Percentiles rank a stretch among this genome's conserved stretches.
These are phyloP conservation scores for Scedosporium minutisporum DNA, from an alignment of 2,329 filamentous ascomycete species.

Conservation along the genomic window DNA sequence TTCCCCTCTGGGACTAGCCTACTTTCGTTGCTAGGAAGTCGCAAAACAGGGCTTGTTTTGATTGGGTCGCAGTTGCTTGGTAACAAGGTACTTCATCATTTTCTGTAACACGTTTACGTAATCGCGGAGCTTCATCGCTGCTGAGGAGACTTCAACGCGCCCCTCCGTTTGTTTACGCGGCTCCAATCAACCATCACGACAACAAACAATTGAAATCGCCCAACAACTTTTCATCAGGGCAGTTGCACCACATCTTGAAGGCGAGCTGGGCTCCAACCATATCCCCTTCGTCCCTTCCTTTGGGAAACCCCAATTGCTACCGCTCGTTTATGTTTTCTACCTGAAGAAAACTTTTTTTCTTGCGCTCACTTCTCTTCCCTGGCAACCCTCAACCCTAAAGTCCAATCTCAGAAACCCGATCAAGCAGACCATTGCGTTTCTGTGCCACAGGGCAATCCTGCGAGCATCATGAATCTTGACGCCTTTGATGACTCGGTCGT, in stretches of 20 bases:
- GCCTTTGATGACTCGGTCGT: conserved; percentile 38
- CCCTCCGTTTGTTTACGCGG: conserved; percentile 5
- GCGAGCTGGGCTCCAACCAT: conserved; percentile 3
- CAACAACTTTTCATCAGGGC: background rate
- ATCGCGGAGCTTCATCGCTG: background rate
- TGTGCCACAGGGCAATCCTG: background rate
- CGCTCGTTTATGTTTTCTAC: background rate
- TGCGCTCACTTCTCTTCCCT: background rate
- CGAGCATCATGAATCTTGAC: conserved; percentile 42
- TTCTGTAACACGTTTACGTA: conserved; percentile 1
- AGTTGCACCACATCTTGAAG: background rate
- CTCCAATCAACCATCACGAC: background rate
- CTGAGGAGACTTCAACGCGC: conserved; percentile 1
- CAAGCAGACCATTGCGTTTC: background rate
- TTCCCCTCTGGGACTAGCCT: no score
- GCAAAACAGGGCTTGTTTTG: no score
- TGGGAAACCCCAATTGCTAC: background rate
- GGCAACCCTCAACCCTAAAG: background rate
- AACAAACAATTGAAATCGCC: background rate
- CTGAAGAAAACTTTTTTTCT: background rate
- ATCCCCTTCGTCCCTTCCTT: background rate
- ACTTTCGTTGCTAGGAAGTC: no score
- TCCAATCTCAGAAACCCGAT: background rate
- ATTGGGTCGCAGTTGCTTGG: background rate
- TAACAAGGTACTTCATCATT: background rate